Conservation (phyloP, 345 rosid genomes). For the Bruguiera parviflora region DNA sequence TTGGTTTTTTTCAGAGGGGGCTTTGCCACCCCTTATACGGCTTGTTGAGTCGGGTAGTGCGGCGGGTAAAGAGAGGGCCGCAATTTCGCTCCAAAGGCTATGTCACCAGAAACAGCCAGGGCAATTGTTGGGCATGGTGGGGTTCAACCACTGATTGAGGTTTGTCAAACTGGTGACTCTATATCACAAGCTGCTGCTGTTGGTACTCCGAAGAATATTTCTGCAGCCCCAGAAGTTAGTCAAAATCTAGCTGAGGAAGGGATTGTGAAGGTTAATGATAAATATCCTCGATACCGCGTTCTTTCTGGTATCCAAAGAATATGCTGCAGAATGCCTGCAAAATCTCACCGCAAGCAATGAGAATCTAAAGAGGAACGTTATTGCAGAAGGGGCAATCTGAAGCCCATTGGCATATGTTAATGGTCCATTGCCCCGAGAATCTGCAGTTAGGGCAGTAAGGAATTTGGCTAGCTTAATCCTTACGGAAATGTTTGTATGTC, state of each 20-base stretch:
- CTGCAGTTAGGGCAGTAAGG: slow-evolving; percentile 72
- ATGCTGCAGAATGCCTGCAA: slow-evolving; percentile 89
- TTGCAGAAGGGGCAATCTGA: slow-evolving; percentile 69
- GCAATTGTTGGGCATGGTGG: slow-evolving; percentile 88
- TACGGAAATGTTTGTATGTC: slow-evolving; percentile 41
- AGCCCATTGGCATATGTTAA: slow-evolving; percentile 64
- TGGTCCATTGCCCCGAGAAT: slow-evolving; percentile 79
- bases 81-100: slow-evolving; percentile 74
- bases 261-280: slow-evolving; percentile 66
- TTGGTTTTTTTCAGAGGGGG: slow-evolving; percentile 83
- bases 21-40: slow-evolving; percentile 75
- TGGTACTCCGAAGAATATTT: slow-evolving; percentile 72
- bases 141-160: slow-evolving; percentile 59
- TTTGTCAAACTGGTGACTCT: slow-evolving; percentile 73
- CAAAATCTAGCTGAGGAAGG: slow-evolving; percentile 81
- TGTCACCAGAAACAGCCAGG: slow-evolving; percentile 67
- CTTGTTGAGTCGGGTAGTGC: slow-evolving; percentile 75
- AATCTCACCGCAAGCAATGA: slow-evolving; percentile 84
- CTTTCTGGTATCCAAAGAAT: slow-evolving; percentile 72
- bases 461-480: slow-evolving; percentile 66
- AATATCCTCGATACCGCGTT: slow-evolving; percentile 68
- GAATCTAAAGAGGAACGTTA: slow-evolving; percentile 54
- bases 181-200: slow-evolving; percentile 83
- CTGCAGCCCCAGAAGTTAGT: slow-evolving; percentile 74
- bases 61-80: slow-evolving; percentile 71